A percentile compares a stretch with the other conserved stretches of the same genome.
phyloP scores from a whole-genome alignment of 2,329 filamentous ascomycete species.

The Penicillium sp. region DNA sequence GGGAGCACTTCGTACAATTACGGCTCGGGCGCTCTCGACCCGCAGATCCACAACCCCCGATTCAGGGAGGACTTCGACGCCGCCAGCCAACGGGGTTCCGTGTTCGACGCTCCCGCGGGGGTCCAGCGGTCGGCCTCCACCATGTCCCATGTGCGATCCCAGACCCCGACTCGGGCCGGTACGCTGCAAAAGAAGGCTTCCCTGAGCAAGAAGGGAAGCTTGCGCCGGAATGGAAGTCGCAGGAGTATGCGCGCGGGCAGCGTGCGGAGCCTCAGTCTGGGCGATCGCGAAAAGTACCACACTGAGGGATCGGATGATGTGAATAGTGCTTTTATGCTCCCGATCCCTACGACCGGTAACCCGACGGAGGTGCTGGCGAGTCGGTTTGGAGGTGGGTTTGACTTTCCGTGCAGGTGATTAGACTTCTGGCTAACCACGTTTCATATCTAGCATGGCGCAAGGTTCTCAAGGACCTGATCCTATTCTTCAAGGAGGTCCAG shows the following conservation, averaged over 20 bases:
- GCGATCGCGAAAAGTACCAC: slow-evolving; percentile 58
- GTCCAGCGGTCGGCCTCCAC: slow-evolving; percentile 45
- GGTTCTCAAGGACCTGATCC: slow-evolving; percentile 88
- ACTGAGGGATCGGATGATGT: slow-evolving; percentile 58
- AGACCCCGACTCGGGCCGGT: slow-evolving; percentile 56
- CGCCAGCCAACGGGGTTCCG: slow-evolving; percentile 38
- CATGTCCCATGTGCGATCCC: slow-evolving; percentile 44
- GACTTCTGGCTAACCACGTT: slow-evolving; percentile 1
- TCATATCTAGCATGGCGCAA: slow-evolving; percentile 80
- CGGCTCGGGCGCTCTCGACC: slow-evolving; percentile 33
- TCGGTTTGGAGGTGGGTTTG: slow-evolving; percentile 75
- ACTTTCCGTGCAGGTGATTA: neutral
- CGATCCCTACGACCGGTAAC: slow-evolving; percentile 81
- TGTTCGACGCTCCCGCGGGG: slow-evolving; percentile 32
- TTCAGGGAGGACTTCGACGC: slow-evolving; percentile 44
- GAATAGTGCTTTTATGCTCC: slow-evolving; percentile 85
- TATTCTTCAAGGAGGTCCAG: slow-evolving; percentile 92
- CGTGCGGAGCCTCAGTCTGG: slow-evolving; percentile 75
- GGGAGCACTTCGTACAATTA: slow-evolving; percentile 41
- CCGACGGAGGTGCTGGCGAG: slow-evolving; percentile 86
- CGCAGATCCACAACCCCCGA: slow-evolving; percentile 37
- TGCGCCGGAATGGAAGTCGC: slow-evolving; percentile 78
- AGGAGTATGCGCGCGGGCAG: slow-evolving; percentile 83
- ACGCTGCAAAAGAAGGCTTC: slow-evolving; percentile 90
- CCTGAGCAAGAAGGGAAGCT: slow-evolving; percentile 69